phyloP scores from a whole-genome alignment of 225 moss, liverwort and hornwort genomes.

The Ulota crispa region DNA sequence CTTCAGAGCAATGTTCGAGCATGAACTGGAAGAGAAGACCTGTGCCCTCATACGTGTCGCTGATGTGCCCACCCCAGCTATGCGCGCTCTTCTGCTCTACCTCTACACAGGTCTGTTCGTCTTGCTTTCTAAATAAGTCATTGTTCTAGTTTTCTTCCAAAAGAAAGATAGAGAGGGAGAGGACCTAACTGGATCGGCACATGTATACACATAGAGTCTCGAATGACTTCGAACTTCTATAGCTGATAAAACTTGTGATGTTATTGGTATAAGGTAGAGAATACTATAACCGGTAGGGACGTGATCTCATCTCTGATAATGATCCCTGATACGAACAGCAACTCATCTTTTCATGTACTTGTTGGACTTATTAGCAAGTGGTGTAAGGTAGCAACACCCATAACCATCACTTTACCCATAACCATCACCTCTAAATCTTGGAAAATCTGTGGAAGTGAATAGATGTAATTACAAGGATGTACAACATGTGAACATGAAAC shows the following conservation, averaged over 20 bases:
- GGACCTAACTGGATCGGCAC: not conserved
- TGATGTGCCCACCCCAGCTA: conserved; percentile 70
- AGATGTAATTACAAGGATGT: too few species aligned
- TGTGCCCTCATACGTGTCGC: conserved; percentile 72
- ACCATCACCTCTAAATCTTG: too few species aligned
- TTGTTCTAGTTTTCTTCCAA: not conserved
- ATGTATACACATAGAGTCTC: not conserved
- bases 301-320: not conserved
- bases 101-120: conserved; percentile 52
- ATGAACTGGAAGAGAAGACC: conserved; percentile 73
- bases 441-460: too few species aligned
- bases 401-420: too few species aligned
- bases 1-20: conserved; percentile 75
- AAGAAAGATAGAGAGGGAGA: not conserved
- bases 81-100: conserved; percentile 68
- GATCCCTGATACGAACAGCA: not conserved
- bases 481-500: too few species aligned
- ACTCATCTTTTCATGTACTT: not conserved
- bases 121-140: not conserved
- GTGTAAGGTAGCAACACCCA: too few species aligned
- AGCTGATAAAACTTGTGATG: not conserved
- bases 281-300: not conserved
- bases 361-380: not conserved
- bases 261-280: not conserved
- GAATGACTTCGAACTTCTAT: not conserved